Conservation (phyloP, 495 filamentous ascomycete species). For the Hypoxylon subgilvum region DNA sequence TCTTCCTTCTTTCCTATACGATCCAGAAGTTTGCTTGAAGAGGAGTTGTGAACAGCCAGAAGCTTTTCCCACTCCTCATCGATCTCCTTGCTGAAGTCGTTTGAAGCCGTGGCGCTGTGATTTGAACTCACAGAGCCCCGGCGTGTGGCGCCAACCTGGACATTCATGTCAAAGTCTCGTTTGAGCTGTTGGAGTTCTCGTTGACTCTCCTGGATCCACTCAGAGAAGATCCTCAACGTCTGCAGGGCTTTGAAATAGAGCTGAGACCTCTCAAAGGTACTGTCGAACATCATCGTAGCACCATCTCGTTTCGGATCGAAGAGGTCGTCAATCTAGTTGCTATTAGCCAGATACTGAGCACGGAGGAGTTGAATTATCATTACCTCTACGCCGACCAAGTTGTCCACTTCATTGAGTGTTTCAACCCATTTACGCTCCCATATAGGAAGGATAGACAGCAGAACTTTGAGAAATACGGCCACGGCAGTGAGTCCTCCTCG, state of each 20-base stretch:
- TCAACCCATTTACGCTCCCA: slow-evolving; percentile 23
- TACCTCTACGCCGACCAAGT: slow-evolving; percentile 21
- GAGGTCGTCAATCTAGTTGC: slow-evolving; percentile 18
- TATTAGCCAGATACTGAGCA: neutral
- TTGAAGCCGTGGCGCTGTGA: slow-evolving; percentile 15
- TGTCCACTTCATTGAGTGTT: slow-evolving; percentile 18
- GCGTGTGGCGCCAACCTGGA: slow-evolving; percentile 1
- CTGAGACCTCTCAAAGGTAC: slow-evolving; percentile 18
- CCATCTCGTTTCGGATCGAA: slow-evolving; percentile 17
- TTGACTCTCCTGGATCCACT: slow-evolving; percentile 41
- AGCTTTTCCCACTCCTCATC: slow-evolving; percentile 47
- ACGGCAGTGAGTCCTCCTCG: slow-evolving; percentile 17
- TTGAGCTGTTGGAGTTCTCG: slow-evolving; percentile 42
- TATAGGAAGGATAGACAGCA: slow-evolving; percentile 16
- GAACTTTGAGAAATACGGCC: slow-evolving; percentile 12
- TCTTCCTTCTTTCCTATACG: slow-evolving; percentile 34
- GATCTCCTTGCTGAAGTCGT: slow-evolving; percentile 35
- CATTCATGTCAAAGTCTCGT: slow-evolving; percentile 9
- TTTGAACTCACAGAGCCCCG: slow-evolving; percentile 4
- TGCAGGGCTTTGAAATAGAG: slow-evolving; percentile 28
- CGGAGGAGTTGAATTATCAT: neutral
- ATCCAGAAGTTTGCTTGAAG: slow-evolving; percentile 11
- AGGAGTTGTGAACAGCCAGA: slow-evolving; percentile 18
- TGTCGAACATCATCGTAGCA: slow-evolving; percentile 19
- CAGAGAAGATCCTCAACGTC: slow-evolving; percentile 22